These are phyloP conservation scores for Cryptosporidium sp. DNA, from an alignment of 169 alveolate genomes.

Conservation along the genomic window DNA sequence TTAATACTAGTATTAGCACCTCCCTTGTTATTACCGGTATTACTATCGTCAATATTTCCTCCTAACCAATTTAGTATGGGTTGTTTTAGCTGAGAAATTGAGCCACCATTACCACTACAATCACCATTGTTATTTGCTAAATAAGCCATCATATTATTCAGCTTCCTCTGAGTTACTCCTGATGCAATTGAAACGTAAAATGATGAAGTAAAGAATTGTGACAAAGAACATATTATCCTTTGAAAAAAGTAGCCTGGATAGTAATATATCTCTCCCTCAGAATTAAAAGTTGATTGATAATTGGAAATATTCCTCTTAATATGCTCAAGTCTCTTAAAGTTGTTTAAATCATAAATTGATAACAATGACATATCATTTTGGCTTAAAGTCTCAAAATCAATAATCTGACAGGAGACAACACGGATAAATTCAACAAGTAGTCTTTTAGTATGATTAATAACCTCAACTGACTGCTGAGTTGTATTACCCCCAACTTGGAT, in stretches of 20 bases:
- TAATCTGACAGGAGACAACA: conserved; percentile 13
- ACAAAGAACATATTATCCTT: conserved; percentile 29
- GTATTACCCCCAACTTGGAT: conserved; percentile 31
- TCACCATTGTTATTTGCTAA: background rate
- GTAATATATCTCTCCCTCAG: conserved; percentile 39
- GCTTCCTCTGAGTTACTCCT: conserved; percentile 65
- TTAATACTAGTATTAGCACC: background rate
- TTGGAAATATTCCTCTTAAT: background rate
- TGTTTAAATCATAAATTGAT: background rate
- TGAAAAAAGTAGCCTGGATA: conserved; percentile 67
- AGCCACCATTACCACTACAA: background rate
- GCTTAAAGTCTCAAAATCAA: conserved; percentile 20
- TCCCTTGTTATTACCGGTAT: background rate
- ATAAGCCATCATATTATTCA: background rate
- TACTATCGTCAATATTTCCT: background rate
- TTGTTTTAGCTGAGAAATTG: conserved; percentile 1
- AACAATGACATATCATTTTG: background rate
- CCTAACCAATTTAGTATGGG: conserved; percentile 56
- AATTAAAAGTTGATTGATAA: conserved; percentile 2
- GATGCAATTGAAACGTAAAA: conserved; percentile 67
- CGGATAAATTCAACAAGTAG: conserved; percentile 19
- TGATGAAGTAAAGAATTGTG: conserved; percentile 69
- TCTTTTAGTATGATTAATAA: conserved; percentile 34
- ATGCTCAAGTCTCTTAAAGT: conserved; percentile 3
- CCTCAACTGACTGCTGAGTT: conserved; percentile 31